These are phyloP conservation scores for Xylariaceae sp. DNA, from an alignment of 2,329 filamentous ascomycete genomes.

Conservation along the genomic window DNA sequence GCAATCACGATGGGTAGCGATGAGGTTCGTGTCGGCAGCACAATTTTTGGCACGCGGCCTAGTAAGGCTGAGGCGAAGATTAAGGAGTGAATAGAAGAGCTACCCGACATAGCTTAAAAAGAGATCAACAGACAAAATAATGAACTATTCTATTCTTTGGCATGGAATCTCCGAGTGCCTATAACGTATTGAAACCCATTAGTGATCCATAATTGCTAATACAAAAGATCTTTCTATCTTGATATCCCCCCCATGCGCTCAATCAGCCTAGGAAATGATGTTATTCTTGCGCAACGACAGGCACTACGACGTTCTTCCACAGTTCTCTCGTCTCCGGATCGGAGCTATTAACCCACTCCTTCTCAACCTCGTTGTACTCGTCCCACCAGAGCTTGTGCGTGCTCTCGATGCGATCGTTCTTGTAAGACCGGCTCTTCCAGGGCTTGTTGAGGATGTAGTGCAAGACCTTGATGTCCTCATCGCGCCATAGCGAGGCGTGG, in stretches of 20 bases:
- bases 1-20: slow-evolving; percentile 83
- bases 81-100: slow-evolving; percentile 32
- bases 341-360: slow-evolving; percentile 36
- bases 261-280: no score
- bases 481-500: slow-evolving; percentile 35
- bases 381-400: slow-evolving; percentile 45
- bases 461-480: slow-evolving; percentile 37
- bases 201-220: no score
- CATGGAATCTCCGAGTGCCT: no score
- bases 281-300: slow-evolving; percentile 43
- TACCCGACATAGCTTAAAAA: neutral
- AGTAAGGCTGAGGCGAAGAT: slow-evolving; percentile 80
- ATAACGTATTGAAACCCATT: no score
- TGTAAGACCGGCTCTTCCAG: slow-evolving; percentile 37
- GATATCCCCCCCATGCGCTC: no score
- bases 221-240: no score
- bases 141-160: no score
- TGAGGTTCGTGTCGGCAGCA: slow-evolving; percentile 91
- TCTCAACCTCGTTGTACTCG: slow-evolving; percentile 36
- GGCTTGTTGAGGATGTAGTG: slow-evolving; percentile 43
- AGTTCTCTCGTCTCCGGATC: slow-evolving; percentile 37
- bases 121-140: no score
- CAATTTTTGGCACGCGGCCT: slow-evolving; percentile 87
- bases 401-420: slow-evolving; percentile 35
- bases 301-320: slow-evolving; percentile 41